Evolutionary conservation across 2,329 filamentous ascomycete species (phyloP).

Genomic region (Penicillium sp.): DNA sequence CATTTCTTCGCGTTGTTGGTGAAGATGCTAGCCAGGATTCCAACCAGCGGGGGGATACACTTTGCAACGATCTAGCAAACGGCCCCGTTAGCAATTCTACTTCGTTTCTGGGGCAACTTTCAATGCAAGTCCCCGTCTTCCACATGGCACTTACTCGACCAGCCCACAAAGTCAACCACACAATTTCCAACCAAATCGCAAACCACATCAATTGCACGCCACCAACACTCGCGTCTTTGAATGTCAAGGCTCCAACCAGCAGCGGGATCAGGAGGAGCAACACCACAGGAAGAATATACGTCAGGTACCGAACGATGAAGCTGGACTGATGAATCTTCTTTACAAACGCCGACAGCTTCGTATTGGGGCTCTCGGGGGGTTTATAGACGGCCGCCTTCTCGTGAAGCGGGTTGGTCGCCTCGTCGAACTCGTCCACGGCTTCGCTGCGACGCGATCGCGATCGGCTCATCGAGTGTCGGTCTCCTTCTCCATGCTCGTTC

Average conservation of each 20-base stretch:
- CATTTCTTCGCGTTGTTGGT: conserved; percentile 92
- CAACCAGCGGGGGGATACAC: conserved; percentile 63
- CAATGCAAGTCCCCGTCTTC: neutral
- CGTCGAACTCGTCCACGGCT: conserved; percentile 66
- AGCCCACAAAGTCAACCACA: conserved; percentile 90
- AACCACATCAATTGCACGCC: conserved; percentile 86
- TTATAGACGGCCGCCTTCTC: conserved; percentile 67
- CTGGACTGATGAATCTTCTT: conserved; percentile 67
- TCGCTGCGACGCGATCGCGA: conserved; percentile 58
- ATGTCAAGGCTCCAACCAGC: conserved; percentile 64
- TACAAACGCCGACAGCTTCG: conserved; percentile 63
- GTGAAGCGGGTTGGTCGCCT: conserved; percentile 68
- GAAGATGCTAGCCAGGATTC: conserved; percentile 69
- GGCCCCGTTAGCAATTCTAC: neutral
- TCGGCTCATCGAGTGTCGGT: conserved; percentile 51
- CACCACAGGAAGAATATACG: conserved; percentile 69
- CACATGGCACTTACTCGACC: conserved; percentile 51
- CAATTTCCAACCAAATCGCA: conserved; percentile 88
- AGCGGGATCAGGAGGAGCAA: conserved; percentile 68
- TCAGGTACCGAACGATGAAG: conserved; percentile 68
- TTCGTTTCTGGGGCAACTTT: too few species aligned
- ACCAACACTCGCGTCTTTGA: conserved; percentile 64
- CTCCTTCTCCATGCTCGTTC: conserved; percentile 32
- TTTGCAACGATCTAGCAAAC: conserved; percentile 60
- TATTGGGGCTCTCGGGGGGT: conserved; percentile 64